phyloP scores from a whole-genome alignment of 306 rosid species.

The Citrullus mucosospermus region DNA sequence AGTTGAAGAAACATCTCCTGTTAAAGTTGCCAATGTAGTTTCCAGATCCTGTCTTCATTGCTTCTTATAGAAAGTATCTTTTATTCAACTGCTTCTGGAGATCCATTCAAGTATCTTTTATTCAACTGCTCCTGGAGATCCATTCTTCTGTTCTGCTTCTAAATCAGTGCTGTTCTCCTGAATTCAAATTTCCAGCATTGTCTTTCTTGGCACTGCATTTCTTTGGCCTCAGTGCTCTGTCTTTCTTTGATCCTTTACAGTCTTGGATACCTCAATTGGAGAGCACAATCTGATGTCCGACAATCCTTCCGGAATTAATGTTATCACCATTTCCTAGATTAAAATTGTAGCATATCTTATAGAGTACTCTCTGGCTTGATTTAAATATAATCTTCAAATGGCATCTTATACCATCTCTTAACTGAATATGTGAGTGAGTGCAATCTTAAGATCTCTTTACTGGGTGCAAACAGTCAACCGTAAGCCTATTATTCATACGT shows the following conservation, averaged over 20 bases:
- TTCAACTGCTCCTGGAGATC: neutral
- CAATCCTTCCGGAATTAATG: too few relatives aligned
- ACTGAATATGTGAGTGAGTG: neutral
- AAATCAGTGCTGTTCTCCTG: neutral
- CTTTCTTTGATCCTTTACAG: neutral
- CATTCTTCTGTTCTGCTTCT: neutral
- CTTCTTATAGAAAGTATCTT: neutral
- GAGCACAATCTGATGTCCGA: neutral
- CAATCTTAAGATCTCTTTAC: neutral
- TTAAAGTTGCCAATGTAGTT: neutral
- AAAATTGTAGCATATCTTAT: neutral
- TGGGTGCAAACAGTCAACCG: neutral
- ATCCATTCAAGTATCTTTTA: neutral
- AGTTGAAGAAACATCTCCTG: neutral
- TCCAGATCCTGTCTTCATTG: neutral
- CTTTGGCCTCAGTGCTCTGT: neutral
- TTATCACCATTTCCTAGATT: neutral
- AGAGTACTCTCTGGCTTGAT: neutral
- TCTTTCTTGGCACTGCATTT: neutral
- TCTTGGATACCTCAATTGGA: neutral
- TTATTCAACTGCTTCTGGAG: neutral
- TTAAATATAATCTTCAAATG: neutral
- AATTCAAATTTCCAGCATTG: neutral
- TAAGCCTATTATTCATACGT: neutral
- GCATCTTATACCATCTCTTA: neutral